Base-by-base conservation (phyloP, 805 yeast species). In the Pichia ethanolica region DNA sequence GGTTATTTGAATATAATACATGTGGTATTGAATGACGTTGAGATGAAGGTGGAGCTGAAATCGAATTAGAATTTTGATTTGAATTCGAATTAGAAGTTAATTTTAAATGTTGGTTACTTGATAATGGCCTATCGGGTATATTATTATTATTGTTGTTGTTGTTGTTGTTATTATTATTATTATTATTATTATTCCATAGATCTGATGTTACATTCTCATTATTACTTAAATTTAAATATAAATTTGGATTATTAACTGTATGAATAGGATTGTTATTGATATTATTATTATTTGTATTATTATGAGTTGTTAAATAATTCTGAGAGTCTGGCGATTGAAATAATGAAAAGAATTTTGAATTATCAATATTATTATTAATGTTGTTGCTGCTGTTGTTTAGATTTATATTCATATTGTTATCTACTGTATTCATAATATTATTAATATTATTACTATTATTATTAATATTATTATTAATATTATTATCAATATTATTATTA, bases 1-100 rank as follows among this genome's bases (percentile, higher is more conserved):
- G 35, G 25, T 12, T 44, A 11, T 25, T 36, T 20, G 12, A 34
- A 26, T n/a, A 35, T 1, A 35, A 30, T 25, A 35, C 14, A 13
- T 41, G 45, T 11, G 49, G n/a, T 5, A 41, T 46, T 20, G 45
- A 40, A 28, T 41, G 39, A 25, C 45, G 49, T 14, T 40, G 49
- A 5, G 49, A 27, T 9, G 45, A 40, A 5, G 45, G 14, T 5
- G 49, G 49, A 6, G 49, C 49, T 12, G 49, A 46, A 10, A 46
- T 28, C 1, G 45, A 46, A 20, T 40, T 35, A 5, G 28, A 7
- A 11, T n/a, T 14, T 8, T 14, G 5, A 41, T 32, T 41, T 26
- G 32, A 14, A 4, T n/a, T 41, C 3, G 14, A 28, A 14, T 25
- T 27, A 10, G 41, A 9, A 9, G 36, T 11, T 34, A 34, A 9